These are phyloP conservation scores for Aspergillus fructus DNA, from an alignment of 2,329 filamentous ascomycete species.

Conservation along the genomic window DNA sequence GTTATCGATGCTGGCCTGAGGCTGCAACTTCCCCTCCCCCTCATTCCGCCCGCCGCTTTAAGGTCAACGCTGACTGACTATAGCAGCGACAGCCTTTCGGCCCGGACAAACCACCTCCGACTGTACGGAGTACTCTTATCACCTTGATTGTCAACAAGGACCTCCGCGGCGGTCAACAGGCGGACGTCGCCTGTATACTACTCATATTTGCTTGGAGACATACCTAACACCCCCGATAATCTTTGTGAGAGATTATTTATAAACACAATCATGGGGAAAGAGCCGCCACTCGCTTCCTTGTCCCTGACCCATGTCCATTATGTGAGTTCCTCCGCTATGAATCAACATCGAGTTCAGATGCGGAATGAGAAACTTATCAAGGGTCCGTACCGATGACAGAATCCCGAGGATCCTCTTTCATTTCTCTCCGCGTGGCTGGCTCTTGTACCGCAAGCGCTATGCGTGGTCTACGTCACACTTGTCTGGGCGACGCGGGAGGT, in stretches of 20 bases:
- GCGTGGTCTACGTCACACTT: slow-evolving; percentile 84
- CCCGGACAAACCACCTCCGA: slow-evolving; percentile 5
- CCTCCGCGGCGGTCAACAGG: background rate
- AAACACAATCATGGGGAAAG: slow-evolving; percentile 22
- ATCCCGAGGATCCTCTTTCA: slow-evolving; percentile 80
- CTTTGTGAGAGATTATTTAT: background rate
- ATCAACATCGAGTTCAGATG: background rate
- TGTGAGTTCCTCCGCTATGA: slow-evolving; percentile 55
- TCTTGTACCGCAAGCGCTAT: slow-evolving; percentile 86
- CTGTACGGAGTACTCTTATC: background rate
- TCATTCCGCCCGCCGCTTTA: slow-evolving; percentile 22
- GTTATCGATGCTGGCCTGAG: slow-evolving; percentile 11
- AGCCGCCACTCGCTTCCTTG: slow-evolving; percentile 73
- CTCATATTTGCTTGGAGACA: background rate
- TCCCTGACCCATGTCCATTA: slow-evolving; percentile 97
- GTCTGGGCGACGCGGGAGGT: slow-evolving; percentile 88
- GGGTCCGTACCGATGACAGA: slow-evolving; percentile 51
- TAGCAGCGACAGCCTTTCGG: slow-evolving; percentile 11
- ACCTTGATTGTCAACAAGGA: background rate
- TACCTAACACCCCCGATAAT: background rate
- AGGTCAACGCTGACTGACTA: background rate
- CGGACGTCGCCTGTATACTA: background rate
- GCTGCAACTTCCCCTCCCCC: slow-evolving; percentile 19
- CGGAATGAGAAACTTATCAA: slow-evolving; percentile 1
- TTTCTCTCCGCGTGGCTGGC: slow-evolving; percentile 91